phyloP scores from a whole-genome alignment of 2,329 filamentous ascomycete species.

The Albifimbria verrucaria region DNA sequence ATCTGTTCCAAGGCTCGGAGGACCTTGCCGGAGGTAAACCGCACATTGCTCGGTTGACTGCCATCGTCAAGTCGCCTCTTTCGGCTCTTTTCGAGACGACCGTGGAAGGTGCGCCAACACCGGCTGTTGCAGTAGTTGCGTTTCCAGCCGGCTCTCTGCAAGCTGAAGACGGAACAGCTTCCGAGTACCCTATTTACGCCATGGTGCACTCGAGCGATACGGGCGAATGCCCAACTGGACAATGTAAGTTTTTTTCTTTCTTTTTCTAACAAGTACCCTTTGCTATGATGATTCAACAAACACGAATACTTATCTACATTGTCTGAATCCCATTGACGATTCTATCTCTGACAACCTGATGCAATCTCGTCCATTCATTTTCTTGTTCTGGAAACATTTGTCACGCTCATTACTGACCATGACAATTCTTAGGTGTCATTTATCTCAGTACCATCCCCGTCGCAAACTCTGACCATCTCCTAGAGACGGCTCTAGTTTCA shows the following conservation, averaged over 20 bases:
- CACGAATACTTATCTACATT: conserved; percentile 99
- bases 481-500: conserved; percentile 37
- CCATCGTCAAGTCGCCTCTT: conserved; percentile 66
- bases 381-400: conserved; percentile 6
- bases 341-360: conserved; percentile 89
- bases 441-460: conserved; percentile 35
- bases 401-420: conserved; percentile 27
- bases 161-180: conserved; percentile 24
- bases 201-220: conserved; percentile 84
- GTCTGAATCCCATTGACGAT: conserved; percentile 92
- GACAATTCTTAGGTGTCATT: conserved; percentile 23
- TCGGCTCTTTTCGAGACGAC: conserved; percentile 63
- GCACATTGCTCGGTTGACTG: conserved; percentile 58
- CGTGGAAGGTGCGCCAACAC: conserved; percentile 71
- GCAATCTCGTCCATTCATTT: conserved; percentile 32
- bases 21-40: conserved; percentile 19
- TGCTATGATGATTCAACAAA: conserved; percentile 78
- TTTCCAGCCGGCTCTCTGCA: conserved; percentile 54
- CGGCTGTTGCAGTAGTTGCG: conserved; percentile 69
- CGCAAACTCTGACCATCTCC: conserved; percentile 28
- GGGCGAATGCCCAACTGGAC: conserved; percentile 81
- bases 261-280: conserved; percentile 17
- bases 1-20: conserved; percentile 46
- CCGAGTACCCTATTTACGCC: conserved; percentile 50
- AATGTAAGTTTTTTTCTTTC: conserved; percentile 68